Conservation (phyloP, 805 yeast species). For the Yarrowia keelungensis region DNA sequence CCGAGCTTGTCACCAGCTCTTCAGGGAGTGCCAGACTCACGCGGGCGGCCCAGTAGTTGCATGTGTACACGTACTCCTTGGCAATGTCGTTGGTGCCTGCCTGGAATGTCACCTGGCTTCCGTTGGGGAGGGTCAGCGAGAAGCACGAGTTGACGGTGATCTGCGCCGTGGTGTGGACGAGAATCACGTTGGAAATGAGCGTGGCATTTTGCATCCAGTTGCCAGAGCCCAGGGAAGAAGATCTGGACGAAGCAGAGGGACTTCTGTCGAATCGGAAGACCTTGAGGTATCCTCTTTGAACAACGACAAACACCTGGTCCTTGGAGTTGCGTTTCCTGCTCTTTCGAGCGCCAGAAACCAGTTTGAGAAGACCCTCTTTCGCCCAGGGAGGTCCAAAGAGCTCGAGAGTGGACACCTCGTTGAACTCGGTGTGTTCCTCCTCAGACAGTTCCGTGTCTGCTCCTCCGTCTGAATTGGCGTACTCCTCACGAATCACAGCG, state of each 20-base stretch:
- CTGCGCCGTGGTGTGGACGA: slow-evolving; percentile 54
- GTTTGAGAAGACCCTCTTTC: slow-evolving; percentile 67
- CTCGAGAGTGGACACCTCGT: slow-evolving; percentile 52
- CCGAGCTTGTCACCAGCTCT: slow-evolving; percentile 71
- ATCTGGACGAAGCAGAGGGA: neutral
- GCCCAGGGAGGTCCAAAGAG: slow-evolving; percentile 77
- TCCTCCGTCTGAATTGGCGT: slow-evolving; percentile 8
- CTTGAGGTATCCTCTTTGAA: slow-evolving; percentile 65
- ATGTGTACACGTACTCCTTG: slow-evolving; percentile 69
- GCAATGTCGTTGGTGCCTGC: slow-evolving; percentile 74
- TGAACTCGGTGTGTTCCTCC: slow-evolving; percentile 1
- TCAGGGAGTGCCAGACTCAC: slow-evolving; percentile 77
- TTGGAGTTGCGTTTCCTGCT: slow-evolving; percentile 49
- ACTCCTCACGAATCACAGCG: slow-evolving; percentile 45
- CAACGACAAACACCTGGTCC: slow-evolving; percentile 65
- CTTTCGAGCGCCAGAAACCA: slow-evolving; percentile 40
- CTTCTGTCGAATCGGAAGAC: slow-evolving; percentile 44
- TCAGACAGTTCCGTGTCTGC: slow-evolving; percentile 11
- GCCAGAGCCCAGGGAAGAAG: slow-evolving; percentile 59
- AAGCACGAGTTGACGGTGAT: slow-evolving; percentile 32
- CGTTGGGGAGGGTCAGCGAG: slow-evolving; percentile 48
- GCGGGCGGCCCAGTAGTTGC: slow-evolving; percentile 91
- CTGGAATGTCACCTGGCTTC: slow-evolving; percentile 53
- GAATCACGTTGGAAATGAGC: slow-evolving; percentile 59
- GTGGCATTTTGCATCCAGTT: slow-evolving; percentile 72